phyloP scores from a whole-genome alignment of 768 basidiomycete species.

The Podaxis rugospora region DNA sequence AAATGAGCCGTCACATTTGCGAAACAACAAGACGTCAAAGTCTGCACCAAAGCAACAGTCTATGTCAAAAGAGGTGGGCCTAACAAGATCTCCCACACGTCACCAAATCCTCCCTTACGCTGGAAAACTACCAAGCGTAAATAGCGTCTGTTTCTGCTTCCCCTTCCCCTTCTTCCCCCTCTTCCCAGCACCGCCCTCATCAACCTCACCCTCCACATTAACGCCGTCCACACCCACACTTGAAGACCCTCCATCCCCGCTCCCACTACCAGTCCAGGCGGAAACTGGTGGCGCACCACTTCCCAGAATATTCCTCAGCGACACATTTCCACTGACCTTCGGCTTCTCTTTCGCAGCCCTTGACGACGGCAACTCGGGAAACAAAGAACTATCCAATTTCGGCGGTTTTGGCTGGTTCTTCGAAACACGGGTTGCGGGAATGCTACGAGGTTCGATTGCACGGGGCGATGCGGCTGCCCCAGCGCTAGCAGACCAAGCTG shows the following conservation, averaged over 20 bases:
- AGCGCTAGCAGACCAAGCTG: slow-evolving; percentile 55
- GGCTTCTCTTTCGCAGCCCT: slow-evolving; percentile 35
- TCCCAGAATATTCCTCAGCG: slow-evolving; percentile 64
- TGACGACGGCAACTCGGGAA: slow-evolving; percentile 65
- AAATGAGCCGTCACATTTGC: too few species aligned
- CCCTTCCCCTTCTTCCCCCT: slow-evolving; percentile 50
- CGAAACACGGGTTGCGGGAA: slow-evolving; percentile 10
- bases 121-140: slow-evolving; percentile 55
- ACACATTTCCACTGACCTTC: slow-evolving; percentile 58
- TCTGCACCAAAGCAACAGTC: neutral
- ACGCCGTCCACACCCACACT: slow-evolving; percentile 26
- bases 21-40: too few species aligned
- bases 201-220: slow-evolving; percentile 42
- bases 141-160: slow-evolving; percentile 83
- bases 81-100: neutral
- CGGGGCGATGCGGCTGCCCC: slow-evolving; percentile 19
- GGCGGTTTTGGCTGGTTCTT: slow-evolving; percentile 29
- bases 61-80: neutral
- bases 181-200: slow-evolving; percentile 8
- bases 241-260: slow-evolving; percentile 10
- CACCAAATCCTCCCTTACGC: slow-evolving; percentile 4
- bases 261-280: slow-evolving; percentile 32
- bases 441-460: slow-evolving; percentile 8
- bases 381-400: slow-evolving; percentile 49
- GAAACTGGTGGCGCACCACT: slow-evolving; percentile 29